phyloP scores from a whole-genome alignment of 768 basidiomycete species.

The Lanmaoa rubissima region DNA sequence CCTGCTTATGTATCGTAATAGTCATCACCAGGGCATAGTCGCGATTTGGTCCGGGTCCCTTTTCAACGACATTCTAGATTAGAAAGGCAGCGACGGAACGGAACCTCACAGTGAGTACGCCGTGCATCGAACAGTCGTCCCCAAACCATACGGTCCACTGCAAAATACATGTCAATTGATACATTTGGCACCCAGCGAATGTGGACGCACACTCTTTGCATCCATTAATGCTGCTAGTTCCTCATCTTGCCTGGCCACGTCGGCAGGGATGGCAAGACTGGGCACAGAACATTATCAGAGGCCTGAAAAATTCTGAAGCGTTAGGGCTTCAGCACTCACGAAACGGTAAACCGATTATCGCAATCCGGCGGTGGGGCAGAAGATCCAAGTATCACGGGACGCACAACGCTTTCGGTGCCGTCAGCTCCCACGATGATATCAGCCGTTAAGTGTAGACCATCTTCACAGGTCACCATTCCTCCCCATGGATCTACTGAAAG shows the following conservation, averaged over 20 bases:
- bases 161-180: background rate
- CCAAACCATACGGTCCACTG: slow-evolving; percentile 26
- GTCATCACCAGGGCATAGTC: slow-evolving; percentile 19
- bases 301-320: background rate
- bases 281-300: background rate
- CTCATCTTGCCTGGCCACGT: slow-evolving; percentile 16
- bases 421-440: slow-evolving; percentile 64
- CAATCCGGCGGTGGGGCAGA: slow-evolving; percentile 3
- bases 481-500: slow-evolving; percentile 34
- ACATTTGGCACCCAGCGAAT: background rate
- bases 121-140: slow-evolving; percentile 20
- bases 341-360: slow-evolving; percentile 16
- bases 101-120: slow-evolving; percentile 17
- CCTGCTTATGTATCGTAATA: background rate
- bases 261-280: slow-evolving; percentile 19
- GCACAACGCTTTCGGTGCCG: slow-evolving; percentile 47
- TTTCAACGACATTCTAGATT: background rate
- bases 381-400: slow-evolving; percentile 31
- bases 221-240: slow-evolving; percentile 16
- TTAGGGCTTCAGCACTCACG: slow-evolving; percentile 1
- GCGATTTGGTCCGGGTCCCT: slow-evolving; percentile 11
- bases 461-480: slow-evolving; percentile 31
- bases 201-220: slow-evolving; percentile 8
- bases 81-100: background rate
- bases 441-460: slow-evolving; percentile 41